Base-by-base conservation (phyloP, 805 yeast species). In the Helenozyma rhizophorensis region DNA sequence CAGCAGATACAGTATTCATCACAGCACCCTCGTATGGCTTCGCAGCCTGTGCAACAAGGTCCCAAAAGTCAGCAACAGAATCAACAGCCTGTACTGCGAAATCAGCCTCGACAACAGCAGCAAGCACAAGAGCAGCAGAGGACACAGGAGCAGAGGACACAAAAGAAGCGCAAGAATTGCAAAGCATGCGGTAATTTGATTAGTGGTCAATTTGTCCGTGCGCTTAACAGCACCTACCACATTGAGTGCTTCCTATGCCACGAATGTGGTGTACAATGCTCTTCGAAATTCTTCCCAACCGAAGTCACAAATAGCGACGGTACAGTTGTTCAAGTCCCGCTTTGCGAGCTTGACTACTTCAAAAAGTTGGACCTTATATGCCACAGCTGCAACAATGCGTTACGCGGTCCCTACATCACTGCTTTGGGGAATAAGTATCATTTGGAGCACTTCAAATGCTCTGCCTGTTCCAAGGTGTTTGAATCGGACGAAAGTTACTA, bases 331-430 rank as follows among this genome's bases (percentile, higher is more conserved):
- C 65, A 57, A 34, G 72, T 67, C n/a, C 65, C 72, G 6, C 68
- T 93, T 17, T 93, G 99, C 60, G 98, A 93, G 60, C 83, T 78
- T 45, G 95, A 93, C 60, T 93, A 88, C 57, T 93, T 93, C 65
- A 79, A 76, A 53, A 74, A 95, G 46, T 73, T 88, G 36, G 83
- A 85, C 36, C 70, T 93, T 32, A 74, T 93, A n/a, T 93, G 99
- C 53, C 74, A 72, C 51, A 83, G 78, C 12, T 93, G 99, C 62
- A 76, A 85, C 43, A 75, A 73, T 16, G 95, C 96, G 4, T 68
- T 94, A 31, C 65, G 96, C 47, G 97, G 97, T 0, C 83, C 95
- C 2, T 90, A 90, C 60, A 88, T 89, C 37, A 89, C 96, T 1
- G 97, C 97, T 0, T 74, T 89, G 49, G 95, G 95, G 9, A 78